phyloP scores from a whole-genome alignment of 176 grass and related monocot species.

The Zizania latifolia region DNA sequence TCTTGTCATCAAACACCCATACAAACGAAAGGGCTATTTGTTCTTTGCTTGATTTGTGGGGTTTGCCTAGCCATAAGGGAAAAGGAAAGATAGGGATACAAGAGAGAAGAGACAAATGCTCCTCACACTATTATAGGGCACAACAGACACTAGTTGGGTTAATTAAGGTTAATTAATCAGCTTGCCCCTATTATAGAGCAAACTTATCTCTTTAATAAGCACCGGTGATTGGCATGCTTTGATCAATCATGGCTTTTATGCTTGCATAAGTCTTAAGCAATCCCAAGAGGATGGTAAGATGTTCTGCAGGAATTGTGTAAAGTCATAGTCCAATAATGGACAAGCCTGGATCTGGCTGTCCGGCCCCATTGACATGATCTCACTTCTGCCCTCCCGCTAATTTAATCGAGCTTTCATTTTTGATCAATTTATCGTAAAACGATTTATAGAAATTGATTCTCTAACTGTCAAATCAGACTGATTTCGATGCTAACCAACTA shows the following conservation, averaged over 20 bases:
- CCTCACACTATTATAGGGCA: not conserved
- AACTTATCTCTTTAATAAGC: not conserved
- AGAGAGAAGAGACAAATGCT: not conserved
- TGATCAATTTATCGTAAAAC: too few relatives aligned
- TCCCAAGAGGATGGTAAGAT: not conserved
- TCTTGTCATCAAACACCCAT: too few relatives aligned
- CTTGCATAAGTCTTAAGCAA: not conserved
- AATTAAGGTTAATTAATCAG: not conserved
- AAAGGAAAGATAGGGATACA: not conserved
- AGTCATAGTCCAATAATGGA: not conserved
- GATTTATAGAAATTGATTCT: too few relatives aligned
- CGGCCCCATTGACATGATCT: not conserved
- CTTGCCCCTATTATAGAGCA: not conserved
- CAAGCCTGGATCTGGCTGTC: not conserved
- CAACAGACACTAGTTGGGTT: not conserved
- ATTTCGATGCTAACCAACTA: too few relatives aligned
- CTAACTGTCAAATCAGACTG: too few relatives aligned
- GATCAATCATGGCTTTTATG: not conserved
- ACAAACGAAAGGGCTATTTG: too few relatives aligned
- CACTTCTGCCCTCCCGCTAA: not conserved
- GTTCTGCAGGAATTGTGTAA: not conserved
- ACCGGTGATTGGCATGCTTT: not conserved
- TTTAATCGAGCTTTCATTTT: too few relatives aligned
- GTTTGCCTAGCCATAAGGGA: not conserved
- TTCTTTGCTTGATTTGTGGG: not conserved